Conservation (phyloP, 2,329 filamentous ascomycete species). For the Rasamsonia emersonii region DNA sequence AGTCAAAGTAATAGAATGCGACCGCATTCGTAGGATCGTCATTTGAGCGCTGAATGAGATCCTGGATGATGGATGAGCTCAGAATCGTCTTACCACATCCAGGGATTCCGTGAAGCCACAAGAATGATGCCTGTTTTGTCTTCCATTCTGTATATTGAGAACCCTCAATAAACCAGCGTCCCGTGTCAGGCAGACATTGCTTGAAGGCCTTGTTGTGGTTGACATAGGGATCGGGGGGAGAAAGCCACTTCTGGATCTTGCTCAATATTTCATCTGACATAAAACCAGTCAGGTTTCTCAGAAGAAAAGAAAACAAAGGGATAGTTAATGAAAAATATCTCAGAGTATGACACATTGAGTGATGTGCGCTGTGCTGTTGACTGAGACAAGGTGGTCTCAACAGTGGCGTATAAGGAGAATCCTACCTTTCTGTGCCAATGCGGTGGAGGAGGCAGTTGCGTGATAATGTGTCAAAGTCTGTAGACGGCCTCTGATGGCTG, state of each 20-base stretch:
- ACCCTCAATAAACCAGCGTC: constrained; percentile 8
- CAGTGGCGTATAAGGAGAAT: not conserved
- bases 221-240: not conserved
- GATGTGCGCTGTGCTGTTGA: too few relatives aligned
- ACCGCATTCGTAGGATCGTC: not conserved
- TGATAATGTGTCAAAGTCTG: constrained; percentile 1
- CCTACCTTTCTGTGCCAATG: not conserved
- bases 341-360: too few relatives aligned
- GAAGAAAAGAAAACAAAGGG: too few relatives aligned
- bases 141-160: constrained; percentile 7
- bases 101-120: constrained; percentile 34
- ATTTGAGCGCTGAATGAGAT: constrained; percentile 13
- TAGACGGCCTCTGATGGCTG: not conserved
- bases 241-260: constrained; percentile 1
- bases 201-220: not conserved
- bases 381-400: too few relatives aligned
- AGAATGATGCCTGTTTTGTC: constrained; percentile 17
- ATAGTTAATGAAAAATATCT: too few relatives aligned
- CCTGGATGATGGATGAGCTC: constrained; percentile 28
- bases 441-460: not conserved
- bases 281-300: too few relatives aligned
- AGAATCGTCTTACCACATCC: constrained; percentile 35
- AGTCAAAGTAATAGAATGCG: constrained; percentile 32
- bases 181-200: not conserved
- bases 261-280: constrained; percentile 3